Evolutionary conservation across 768 basidiomycete genomes (phyloP).

Genomic region (Lactarius sanguifluus): DNA sequence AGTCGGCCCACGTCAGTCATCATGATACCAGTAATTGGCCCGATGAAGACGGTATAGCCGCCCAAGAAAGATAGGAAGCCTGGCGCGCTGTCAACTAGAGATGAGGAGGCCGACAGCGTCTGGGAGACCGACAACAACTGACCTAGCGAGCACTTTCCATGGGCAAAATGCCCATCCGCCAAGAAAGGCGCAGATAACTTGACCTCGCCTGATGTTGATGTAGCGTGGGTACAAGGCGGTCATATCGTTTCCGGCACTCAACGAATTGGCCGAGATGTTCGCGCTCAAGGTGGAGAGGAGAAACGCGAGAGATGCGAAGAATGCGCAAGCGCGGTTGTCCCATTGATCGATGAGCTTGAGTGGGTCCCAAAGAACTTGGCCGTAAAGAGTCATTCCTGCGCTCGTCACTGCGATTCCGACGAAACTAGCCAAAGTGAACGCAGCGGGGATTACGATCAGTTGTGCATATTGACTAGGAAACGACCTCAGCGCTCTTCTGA

Average conservation of each 20-base stretch:
- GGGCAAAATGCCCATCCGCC: slow-evolving; percentile 86
- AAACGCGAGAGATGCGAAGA: slow-evolving; percentile 79
- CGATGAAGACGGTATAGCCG: slow-evolving; percentile 83
- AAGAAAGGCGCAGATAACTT: slow-evolving; percentile 71
- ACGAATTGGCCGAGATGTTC: slow-evolving; percentile 73
- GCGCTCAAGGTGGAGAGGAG: slow-evolving; percentile 67
- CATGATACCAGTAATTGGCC: slow-evolving; percentile 80
- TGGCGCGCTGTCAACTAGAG: slow-evolving; percentile 42
- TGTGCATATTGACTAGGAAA: slow-evolving; percentile 66
- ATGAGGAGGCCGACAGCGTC: slow-evolving; percentile 1
- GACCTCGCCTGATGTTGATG: slow-evolving; percentile 79
- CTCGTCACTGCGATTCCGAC: slow-evolving; percentile 80
- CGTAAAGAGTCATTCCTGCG: slow-evolving; percentile 72
- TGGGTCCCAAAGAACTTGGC: slow-evolving; percentile 69
- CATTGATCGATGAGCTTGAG: slow-evolving; percentile 71
- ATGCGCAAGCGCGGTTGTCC: slow-evolving; percentile 83
- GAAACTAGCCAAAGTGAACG: slow-evolving; percentile 76
- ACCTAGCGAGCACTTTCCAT: slow-evolving; percentile 74
- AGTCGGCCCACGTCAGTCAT: slow-evolving; percentile 49
- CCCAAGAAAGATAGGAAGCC: slow-evolving; percentile 77
- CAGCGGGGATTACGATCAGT: slow-evolving; percentile 68
- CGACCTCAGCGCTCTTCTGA: not conserved
- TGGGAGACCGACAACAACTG: slow-evolving; percentile 35
- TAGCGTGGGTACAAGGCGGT: slow-evolving; percentile 71
- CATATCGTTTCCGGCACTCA: slow-evolving; percentile 80